These are phyloP conservation scores for Trametes gibbosa DNA, from an alignment of 768 basidiomycete species.

Conservation along the genomic window DNA sequence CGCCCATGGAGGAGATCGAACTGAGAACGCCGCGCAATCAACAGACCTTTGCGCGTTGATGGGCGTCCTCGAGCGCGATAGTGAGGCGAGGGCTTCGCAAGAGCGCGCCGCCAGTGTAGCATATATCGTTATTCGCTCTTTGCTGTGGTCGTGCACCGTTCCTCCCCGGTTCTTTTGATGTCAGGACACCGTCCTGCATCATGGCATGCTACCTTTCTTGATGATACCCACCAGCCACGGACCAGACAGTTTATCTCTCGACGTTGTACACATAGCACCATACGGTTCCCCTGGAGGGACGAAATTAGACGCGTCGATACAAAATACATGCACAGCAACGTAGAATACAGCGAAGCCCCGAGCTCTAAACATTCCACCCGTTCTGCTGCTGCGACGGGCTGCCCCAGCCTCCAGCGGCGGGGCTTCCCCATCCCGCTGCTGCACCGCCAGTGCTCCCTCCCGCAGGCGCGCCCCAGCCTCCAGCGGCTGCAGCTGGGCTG, in stretches of 20 bases:
- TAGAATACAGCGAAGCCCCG: not conserved
- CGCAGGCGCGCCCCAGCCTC: conserved; percentile 1
- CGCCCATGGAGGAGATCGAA: conserved; percentile 29
- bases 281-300: conserved; percentile 3
- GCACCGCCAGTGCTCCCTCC: not conserved
- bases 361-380: conserved; percentile 32
- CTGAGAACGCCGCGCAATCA: conserved; percentile 21
- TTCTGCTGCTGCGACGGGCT: conserved; percentile 27
- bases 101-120: conserved; percentile 1
- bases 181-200: too few species aligned
- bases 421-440: conserved; percentile 14
- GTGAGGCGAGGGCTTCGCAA: too few species aligned
- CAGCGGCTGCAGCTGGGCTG: not conserved
- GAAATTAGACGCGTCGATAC: not conserved
- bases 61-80: not conserved
- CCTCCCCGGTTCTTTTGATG: too few species aligned
- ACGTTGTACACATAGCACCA: not conserved
- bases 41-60: not conserved
- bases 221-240: not conserved
- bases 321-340: conserved; percentile 1
- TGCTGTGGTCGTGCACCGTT: not conserved
- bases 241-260: not conserved
- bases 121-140: conserved; percentile 3
- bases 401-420: conserved; percentile 26
- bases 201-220: too few species aligned